Conservation (phyloP, 805 yeast genomes). For the Metschnikowia hibisci region DNA sequence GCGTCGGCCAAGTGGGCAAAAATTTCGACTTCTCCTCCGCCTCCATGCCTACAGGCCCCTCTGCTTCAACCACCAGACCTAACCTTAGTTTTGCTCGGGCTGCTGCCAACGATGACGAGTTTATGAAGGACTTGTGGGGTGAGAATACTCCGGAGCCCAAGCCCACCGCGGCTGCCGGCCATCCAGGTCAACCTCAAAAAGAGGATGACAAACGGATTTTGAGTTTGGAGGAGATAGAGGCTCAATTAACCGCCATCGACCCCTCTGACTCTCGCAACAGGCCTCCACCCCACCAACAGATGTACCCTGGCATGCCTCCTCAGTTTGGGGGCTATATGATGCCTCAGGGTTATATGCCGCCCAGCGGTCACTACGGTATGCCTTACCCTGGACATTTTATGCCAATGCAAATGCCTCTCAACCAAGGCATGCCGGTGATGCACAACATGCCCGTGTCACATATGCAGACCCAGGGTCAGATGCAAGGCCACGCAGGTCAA, state of each 20-base stretch:
- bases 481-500: slow-evolving; percentile 11
- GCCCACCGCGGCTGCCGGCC: slow-evolving; percentile 11
- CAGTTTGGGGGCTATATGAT: slow-evolving; percentile 39
- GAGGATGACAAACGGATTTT: slow-evolving; percentile 44
- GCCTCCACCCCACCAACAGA: slow-evolving; percentile 21
- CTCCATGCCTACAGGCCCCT: slow-evolving; percentile 13
- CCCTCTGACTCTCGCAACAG: slow-evolving; percentile 23
- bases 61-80: slow-evolving; percentile 20
- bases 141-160: slow-evolving; percentile 27
- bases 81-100: slow-evolving; percentile 41
- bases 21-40: slow-evolving; percentile 62
- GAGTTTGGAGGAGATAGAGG: slow-evolving; percentile 82
- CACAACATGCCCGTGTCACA: slow-evolving; percentile 17
- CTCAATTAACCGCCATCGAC: slow-evolving; percentile 56
- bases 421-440: slow-evolving; percentile 23
- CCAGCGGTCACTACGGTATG: slow-evolving; percentile 32
- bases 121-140: slow-evolving; percentile 46
- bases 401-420: slow-evolving; percentile 16
- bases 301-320: slow-evolving; percentile 32
- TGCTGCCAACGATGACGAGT: slow-evolving; percentile 40
- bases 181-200: slow-evolving; percentile 31
- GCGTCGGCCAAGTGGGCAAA: slow-evolving; percentile 49
- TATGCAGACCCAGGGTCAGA: slow-evolving; percentile 9
- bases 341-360: slow-evolving; percentile 38
- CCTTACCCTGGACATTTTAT: slow-evolving; percentile 24